Evolutionary conservation across 2,329 filamentous ascomycete species (phyloP).

Genomic region (Hypoxylon rubiginosum): DNA sequence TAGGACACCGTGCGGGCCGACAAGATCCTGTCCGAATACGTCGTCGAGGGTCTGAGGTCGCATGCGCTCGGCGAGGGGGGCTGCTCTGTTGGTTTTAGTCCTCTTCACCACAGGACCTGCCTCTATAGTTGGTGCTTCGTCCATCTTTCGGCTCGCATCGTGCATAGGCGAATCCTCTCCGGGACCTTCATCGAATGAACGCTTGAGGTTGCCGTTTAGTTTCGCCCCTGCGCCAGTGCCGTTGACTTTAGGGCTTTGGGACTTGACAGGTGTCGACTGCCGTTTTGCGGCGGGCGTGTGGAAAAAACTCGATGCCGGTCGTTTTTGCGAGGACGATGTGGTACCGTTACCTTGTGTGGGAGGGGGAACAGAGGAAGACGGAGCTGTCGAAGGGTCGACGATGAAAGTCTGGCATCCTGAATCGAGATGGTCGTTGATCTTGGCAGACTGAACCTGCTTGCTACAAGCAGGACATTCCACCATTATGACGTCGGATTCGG

Average conservation of each 20-base stretch:
- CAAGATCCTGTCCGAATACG: constrained; percentile 91
- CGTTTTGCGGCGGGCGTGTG: constrained; percentile 72
- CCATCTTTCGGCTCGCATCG: constrained; percentile 44
- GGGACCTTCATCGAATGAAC: constrained; percentile 68
- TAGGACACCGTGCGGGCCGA: constrained; percentile 86
- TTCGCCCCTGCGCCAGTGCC: constrained; percentile 47
- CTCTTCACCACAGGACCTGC: constrained; percentile 69
- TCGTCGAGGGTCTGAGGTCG: constrained; percentile 86
- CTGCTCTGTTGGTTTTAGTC: constrained; percentile 76
- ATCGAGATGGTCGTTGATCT: constrained; percentile 94
- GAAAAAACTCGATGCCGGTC: constrained; percentile 71
- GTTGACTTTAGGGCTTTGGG: constrained; percentile 54
- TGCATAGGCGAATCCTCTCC: constrained; percentile 47
- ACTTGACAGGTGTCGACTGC: constrained; percentile 56
- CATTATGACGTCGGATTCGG: constrained; percentile 48
- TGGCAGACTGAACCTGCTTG: constrained; percentile 75
- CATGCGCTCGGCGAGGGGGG: constrained; percentile 94
- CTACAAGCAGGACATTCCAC: constrained; percentile 88
- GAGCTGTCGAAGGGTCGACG: constrained; percentile 61
- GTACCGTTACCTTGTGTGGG: constrained; percentile 53
- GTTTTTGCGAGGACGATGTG: constrained; percentile 63
- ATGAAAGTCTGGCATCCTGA: constrained; percentile 80
- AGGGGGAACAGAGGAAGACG: constrained; percentile 52
- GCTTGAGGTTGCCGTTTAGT: constrained; percentile 60
- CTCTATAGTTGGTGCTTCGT: constrained; percentile 42